Base-by-base conservation (phyloP, 208 protist species). In the Acanthamoeba sp. region DNA sequence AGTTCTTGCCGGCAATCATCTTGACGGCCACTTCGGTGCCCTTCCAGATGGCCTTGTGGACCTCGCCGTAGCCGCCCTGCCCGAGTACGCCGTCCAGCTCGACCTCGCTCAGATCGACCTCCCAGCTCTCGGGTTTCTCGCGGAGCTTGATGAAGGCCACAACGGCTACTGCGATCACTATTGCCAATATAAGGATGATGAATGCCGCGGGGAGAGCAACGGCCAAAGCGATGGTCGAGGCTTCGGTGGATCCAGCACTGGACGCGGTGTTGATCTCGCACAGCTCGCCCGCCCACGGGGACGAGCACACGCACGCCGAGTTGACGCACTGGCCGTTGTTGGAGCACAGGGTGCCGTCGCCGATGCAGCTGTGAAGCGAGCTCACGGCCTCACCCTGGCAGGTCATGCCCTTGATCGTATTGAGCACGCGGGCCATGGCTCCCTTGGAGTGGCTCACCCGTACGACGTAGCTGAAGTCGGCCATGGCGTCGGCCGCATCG, bases 21-120 rank as follows among this genome's bases (percentile, higher is more conserved):
- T 90, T 90, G 9, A 90, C 82, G 12, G 82, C 82, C 16, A 90
- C 82, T 16, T 69, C 82, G 2, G 82, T 90, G 7, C 82, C 82
- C 42, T 45, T 59, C 82, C 82, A 90, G 2, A 34, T 66, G 82
- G n/a, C n/a, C n/a, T n/a, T n/a, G n/a, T n/a, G n/a, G n/a, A n/a
- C n/a, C n/a, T n/a, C n/a, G n/a, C n/a, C 73, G 38, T n/a, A 84
- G 2, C 40, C 73, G 22, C 73, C 73, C 73, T 45, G 34, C 20
- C 73, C 73, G 38, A 84, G 40, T 20, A 84, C 42, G 38, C 40
- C 40, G 16, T 52, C 73, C 9, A 84, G 22, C 42, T 84, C 73
- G 12, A 84, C 38, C 84, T 91, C 84, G 27, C 52, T 66, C 5
- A 45, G 50, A 45, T 91, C 52, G 55, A 91, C 29, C 36, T 69